These are phyloP conservation scores for Brettanomyces bruxellensis DNA, from an alignment of 805 yeast genomes.

Conservation along the genomic window DNA sequence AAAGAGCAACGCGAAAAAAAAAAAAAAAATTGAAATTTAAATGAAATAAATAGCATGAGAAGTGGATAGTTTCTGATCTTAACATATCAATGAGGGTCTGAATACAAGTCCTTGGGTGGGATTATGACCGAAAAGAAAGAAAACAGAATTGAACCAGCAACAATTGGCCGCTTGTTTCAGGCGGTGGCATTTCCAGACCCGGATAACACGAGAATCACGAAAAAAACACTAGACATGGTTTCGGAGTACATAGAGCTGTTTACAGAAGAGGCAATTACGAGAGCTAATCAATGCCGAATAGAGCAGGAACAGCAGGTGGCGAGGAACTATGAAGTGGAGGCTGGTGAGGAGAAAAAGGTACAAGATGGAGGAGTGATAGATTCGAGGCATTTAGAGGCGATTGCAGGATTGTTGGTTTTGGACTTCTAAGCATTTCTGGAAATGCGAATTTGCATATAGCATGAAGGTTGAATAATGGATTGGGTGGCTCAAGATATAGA, in stretches of 20 bases:
- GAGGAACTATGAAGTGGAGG: conserved; percentile 15
- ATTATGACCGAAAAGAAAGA: not conserved
- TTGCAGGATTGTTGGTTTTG: conserved; percentile 48
- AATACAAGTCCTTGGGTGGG: too few relatives aligned
- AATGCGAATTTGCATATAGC: too few relatives aligned
- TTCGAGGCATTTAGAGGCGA: conserved; percentile 42
- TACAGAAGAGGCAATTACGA: conserved; percentile 46
- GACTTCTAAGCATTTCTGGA: conserved; percentile 33
- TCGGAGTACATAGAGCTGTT: conserved; percentile 49
- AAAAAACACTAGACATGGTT: conserved; percentile 38
- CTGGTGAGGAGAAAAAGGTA: conserved; percentile 7
- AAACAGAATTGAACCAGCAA: conserved; percentile 16
- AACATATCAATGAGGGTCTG: not conserved
- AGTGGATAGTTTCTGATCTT: not conserved
- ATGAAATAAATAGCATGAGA: too few relatives aligned
- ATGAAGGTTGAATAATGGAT: too few relatives aligned
- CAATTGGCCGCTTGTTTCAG: conserved; percentile 44
- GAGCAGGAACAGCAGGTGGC: conserved; percentile 17
- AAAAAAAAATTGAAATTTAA: too few relatives aligned
- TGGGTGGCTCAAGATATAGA: too few relatives aligned
- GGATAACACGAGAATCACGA: conserved; percentile 35
- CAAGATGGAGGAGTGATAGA: conserved; percentile 33
- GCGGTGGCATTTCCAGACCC: conserved; percentile 38
- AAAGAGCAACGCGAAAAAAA: too few relatives aligned
- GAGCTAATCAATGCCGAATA: conserved; percentile 44